Evolutionary conservation across 345 rosid genomes (phyloP).

Genomic region (Aethionema arabicum): DNA sequence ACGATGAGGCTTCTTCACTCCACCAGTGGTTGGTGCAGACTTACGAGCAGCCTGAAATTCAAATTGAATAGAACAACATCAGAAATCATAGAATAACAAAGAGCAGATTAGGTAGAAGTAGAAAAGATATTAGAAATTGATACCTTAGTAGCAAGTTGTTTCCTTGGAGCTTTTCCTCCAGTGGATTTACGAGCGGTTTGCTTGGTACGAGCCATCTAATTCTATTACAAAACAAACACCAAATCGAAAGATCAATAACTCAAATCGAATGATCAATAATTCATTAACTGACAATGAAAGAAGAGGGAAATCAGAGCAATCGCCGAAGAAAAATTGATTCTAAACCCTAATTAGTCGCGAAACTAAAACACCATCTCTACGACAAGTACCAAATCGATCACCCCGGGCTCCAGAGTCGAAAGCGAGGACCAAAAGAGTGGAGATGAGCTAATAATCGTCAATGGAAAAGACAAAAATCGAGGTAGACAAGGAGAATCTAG

Average conservation of each 20-base stretch:
- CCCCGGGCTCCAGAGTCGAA: background rate
- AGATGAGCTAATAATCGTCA: background rate
- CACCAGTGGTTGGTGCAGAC: conserved; percentile 87
- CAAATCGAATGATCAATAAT: background rate
- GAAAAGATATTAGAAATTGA: background rate
- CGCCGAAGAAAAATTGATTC: background rate
- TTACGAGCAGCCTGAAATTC: conserved; percentile 67
- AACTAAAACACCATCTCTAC: background rate
- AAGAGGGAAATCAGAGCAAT: background rate
- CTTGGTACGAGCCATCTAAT: conserved; percentile 86
- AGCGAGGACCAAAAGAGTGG: background rate
- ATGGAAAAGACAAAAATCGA: background rate
- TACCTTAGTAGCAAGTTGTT: conserved; percentile 89
- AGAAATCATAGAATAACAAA: background rate
- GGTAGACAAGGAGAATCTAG: background rate
- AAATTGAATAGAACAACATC: background rate
- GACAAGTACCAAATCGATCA: background rate
- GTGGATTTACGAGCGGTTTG: conserved; percentile 91
- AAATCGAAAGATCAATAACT: background rate
- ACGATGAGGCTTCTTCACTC: conserved; percentile 85
- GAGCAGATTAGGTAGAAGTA: no score
- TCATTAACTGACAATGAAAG: no score
- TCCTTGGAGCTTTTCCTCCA: conserved; percentile 91
- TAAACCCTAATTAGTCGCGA: background rate
- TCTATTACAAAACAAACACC: background rate